Base-by-base conservation (phyloP, 2,329 filamentous ascomycete species). In the Sclerotiophoma versabilis region DNA sequence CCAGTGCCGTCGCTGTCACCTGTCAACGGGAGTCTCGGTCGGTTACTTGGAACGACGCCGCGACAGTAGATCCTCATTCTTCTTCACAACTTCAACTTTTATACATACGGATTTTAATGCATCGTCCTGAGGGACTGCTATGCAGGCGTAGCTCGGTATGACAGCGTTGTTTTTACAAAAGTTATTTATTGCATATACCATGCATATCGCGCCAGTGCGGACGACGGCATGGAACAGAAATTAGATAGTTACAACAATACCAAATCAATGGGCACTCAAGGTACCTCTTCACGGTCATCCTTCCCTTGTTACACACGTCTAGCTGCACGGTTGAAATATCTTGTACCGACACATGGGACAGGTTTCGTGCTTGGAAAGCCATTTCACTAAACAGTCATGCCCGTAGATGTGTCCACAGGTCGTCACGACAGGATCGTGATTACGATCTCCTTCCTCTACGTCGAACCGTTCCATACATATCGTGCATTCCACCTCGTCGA, bases 11-110 rank as follows among this genome's bases (percentile, higher is more conserved):
- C 69, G 19, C 56, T 67, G 23, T 70, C 69, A 23, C 65, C 70
- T 23, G 71, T 69, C 44, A 72, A 75, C 49, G 71, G 75, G 22
- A 75, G 73, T 56, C 64, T 77, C 33, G 74, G 72, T 23, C 69
- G 65, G 20, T 49, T 77, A 25, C 70, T 77, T 36, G 66, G 71
- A 36, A 66, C 66, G 25, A 66, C 64, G 33, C 60, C 63, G 29
- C 64, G 57, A 14, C 42, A 38, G 39, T 53, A 53, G 25, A 43
- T 9, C 11, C 23, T 10, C 19, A 19, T 15, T 46, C 47, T 25
- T 32, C 8, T 51, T 45, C 47, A 56, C 15, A 10, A 34, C 36
- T 20, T 20, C n/a, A 37, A 39, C 22, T 5, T 36, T 41, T 36
- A 22, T 15, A 42, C 3, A 9, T 43, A 50, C 4, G 11, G 6